Conservation (phyloP, 495 filamentous ascomycete species). For the Umbilicaria muhlenbergii region DNA sequence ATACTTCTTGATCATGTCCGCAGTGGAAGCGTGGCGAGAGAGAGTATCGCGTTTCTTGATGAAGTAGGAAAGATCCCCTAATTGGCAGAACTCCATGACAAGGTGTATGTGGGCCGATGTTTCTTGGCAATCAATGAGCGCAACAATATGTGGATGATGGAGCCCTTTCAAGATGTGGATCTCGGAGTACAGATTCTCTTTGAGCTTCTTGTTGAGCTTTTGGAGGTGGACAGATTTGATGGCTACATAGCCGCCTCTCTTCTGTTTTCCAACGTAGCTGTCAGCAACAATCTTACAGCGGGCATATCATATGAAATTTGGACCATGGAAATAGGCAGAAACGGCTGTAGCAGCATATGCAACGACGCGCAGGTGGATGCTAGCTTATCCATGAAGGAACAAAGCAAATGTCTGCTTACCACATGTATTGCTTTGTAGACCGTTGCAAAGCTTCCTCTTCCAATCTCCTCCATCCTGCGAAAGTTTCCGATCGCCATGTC, state of each 20-base stretch:
- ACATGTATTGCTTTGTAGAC: constrained; percentile 77
- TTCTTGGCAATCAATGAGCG: constrained; percentile 85
- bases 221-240: constrained; percentile 88
- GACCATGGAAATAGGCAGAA: neutral
- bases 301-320: neutral
- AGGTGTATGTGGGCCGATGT: constrained; percentile 78
- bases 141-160: constrained; percentile 92
- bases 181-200: constrained; percentile 87
- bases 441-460: constrained; percentile 89
- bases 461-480: constrained; percentile 67
- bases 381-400: no score
- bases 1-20: constrained; percentile 80
- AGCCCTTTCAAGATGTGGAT: constrained; percentile 85
- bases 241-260: constrained; percentile 58
- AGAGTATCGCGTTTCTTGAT: constrained; percentile 84
- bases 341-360: neutral
- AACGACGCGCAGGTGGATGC: neutral
- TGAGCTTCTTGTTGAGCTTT: constrained; percentile 87
- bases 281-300: constrained; percentile 24
- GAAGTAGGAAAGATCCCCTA: constrained; percentile 84
- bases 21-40: constrained; percentile 55
- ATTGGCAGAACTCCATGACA: constrained; percentile 95
- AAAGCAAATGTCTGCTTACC: constrained; percentile 34
- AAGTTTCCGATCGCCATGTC: constrained; percentile 66
- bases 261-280: constrained; percentile 20